Evolutionary conservation across 2,329 filamentous ascomycete species (phyloP).

Genomic region (Neoscytalidium dimidiatum): DNA sequence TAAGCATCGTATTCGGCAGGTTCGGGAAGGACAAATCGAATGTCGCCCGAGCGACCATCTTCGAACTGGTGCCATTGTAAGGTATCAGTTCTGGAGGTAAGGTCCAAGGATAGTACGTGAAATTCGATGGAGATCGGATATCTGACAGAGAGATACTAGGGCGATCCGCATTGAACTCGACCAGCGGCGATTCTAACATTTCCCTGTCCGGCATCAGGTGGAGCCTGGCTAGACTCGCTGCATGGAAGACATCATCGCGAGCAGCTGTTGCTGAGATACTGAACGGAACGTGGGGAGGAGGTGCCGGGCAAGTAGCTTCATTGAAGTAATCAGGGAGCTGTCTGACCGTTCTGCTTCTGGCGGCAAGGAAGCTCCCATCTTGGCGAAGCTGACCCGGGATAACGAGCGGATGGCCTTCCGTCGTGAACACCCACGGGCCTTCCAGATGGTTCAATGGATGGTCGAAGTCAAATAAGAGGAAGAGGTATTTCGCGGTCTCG

Average conservation of each 20-base stretch:
- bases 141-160: slow-evolving; percentile 59
- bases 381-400: slow-evolving; percentile 59
- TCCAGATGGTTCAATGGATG: slow-evolving; percentile 89
- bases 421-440: slow-evolving; percentile 88
- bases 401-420: slow-evolving; percentile 90
- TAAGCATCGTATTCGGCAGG: slow-evolving; percentile 50
- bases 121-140: slow-evolving; percentile 67
- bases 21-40: slow-evolving; percentile 69
- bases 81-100: slow-evolving; percentile 76
- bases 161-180: slow-evolving; percentile 56
- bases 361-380: slow-evolving; percentile 19
- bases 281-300: slow-evolving; percentile 62
- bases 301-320: slow-evolving; percentile 63
- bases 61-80: slow-evolving; percentile 72
- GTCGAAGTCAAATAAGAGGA: slow-evolving; percentile 80
- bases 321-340: slow-evolving; percentile 11
- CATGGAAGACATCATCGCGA: slow-evolving; percentile 81
- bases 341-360: neutral
- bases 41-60: slow-evolving; percentile 69
- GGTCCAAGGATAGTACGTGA: slow-evolving; percentile 92
- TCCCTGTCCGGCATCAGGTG: slow-evolving; percentile 67
- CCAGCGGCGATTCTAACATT: slow-evolving; percentile 59
- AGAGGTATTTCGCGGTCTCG: slow-evolving; percentile 95
- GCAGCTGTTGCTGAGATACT: slow-evolving; percentile 79
- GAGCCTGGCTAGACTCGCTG: slow-evolving; percentile 79